A percentile compares a stretch with the other conserved stretches of the same genome.
Evolutionary conservation across 441 rosid genomes (phyloP).

Genomic region (Populus tomentosa): DNA sequence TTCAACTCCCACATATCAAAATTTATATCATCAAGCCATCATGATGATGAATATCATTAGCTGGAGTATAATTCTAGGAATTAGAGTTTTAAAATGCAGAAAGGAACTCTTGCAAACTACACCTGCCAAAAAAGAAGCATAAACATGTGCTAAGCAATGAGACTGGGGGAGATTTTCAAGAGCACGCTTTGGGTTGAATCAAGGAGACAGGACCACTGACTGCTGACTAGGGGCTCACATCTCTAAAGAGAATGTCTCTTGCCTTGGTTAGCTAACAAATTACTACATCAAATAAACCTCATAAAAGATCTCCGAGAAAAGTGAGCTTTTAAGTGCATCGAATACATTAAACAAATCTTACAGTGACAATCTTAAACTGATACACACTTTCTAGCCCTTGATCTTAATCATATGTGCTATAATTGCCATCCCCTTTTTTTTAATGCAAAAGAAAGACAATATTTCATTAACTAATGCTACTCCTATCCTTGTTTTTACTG

Average conservation of each 20-base stretch:
- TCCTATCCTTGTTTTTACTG: constrained; percentile 17
- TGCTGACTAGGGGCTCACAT: constrained; percentile 18
- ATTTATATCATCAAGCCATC: background rate
- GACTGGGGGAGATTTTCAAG: constrained; percentile 45
- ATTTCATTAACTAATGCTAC: constrained; percentile 7
- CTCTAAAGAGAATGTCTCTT: constrained; percentile 54
- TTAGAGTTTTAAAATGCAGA: constrained; percentile 2
- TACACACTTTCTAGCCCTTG: constrained; percentile 37
- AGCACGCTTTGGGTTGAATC: constrained; percentile 83
- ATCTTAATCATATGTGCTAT: constrained; percentile 57
- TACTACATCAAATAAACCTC: constrained; percentile 6
- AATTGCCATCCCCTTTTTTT: constrained; percentile 44
- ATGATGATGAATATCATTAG: constrained; percentile 18
- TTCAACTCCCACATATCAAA: background rate
- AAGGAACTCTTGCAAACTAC: background rate
- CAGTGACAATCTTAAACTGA: constrained; percentile 17
- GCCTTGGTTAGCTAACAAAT: constrained; percentile 37
- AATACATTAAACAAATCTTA: constrained; percentile 17
- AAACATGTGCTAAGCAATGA: constrained; percentile 68
- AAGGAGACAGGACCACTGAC: constrained; percentile 57
- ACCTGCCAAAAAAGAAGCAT: constrained; percentile 54
- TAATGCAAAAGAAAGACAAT: constrained; percentile 12
- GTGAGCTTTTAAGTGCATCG: constrained; percentile 27
- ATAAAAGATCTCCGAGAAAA: constrained; percentile 29
- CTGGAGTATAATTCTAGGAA: background rate